phyloP scores from a whole-genome alignment of 2,329 filamentous ascomycete species.

The Diatrype stigma region DNA sequence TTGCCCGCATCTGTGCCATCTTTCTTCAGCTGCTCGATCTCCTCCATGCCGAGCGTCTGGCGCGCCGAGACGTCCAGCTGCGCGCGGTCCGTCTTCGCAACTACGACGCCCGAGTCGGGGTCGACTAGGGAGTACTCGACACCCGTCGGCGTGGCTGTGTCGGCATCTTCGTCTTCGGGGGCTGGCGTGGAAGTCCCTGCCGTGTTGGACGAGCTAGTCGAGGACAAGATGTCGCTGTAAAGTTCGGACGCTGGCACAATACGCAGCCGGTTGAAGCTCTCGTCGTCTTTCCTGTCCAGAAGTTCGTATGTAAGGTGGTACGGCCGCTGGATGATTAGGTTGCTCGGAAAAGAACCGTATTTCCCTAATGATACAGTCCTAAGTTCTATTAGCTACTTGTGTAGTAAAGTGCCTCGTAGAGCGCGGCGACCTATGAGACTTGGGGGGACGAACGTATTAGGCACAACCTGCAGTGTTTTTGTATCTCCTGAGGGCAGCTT shows the following conservation, averaged over 20 bases:
- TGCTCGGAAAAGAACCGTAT: conserved; percentile 86
- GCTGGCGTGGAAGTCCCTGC: conserved; percentile 34
- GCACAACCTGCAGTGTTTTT: conserved; percentile 53
- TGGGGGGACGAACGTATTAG: conserved; percentile 52
- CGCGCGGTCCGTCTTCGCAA: conserved; percentile 54
- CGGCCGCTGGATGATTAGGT: conserved; percentile 85
- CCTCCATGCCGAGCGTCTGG: conserved; percentile 73
- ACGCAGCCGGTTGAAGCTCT: conserved; percentile 65
- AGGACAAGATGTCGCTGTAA: conserved; percentile 69
- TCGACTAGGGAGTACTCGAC: conserved; percentile 44
- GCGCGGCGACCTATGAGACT: conserved; percentile 5
- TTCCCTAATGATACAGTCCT: conserved; percentile 83
- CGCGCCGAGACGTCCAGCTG: conserved; percentile 59
- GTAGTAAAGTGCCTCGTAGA: neutral
- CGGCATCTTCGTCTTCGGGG: conserved; percentile 32
- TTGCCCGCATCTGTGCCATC: conserved; percentile 75
- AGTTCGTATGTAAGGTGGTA: conserved; percentile 91
- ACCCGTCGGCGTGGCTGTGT: conserved; percentile 38
- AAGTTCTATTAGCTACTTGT: conserved; percentile 9
- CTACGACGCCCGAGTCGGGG: conserved; percentile 41
- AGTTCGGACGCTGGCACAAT: conserved; percentile 78
- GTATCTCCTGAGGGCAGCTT: conserved; percentile 56
- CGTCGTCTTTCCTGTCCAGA: conserved; percentile 62
- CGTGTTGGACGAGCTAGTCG: conserved; percentile 30
- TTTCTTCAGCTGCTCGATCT: conserved; percentile 69